Conservation (phyloP, 2,329 filamentous ascomycete genomes). For the Aspergillus spinulosporus region DNA sequence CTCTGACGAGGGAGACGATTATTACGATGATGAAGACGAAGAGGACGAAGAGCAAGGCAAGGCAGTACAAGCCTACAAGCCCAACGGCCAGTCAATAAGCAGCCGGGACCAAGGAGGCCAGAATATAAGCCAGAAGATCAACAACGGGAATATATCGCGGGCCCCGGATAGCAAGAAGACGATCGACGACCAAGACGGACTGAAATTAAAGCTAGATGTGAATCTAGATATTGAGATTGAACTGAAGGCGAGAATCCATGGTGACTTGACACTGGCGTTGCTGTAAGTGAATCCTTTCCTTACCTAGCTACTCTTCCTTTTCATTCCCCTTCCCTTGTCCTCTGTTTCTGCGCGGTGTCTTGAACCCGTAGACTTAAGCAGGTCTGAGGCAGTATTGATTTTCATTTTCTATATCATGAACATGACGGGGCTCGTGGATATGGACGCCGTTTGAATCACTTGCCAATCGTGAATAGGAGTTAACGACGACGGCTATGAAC, state of each 20-base stretch:
- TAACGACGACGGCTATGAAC: slow-evolving; percentile 5
- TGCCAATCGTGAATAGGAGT: slow-evolving; percentile 9
- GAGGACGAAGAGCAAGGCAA: slow-evolving; percentile 32
- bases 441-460: neutral
- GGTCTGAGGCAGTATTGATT: neutral
- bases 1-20: slow-evolving; percentile 30
- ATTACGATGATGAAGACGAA: slow-evolving; percentile 28
- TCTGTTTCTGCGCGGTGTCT: neutral
- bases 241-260: slow-evolving; percentile 65
- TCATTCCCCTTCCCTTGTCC: neutral
- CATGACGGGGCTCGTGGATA: neutral
- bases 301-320: slow-evolving; percentile 1
- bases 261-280: slow-evolving; percentile 59
- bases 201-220: slow-evolving; percentile 59
- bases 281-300: slow-evolving; percentile 37
- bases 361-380: neutral
- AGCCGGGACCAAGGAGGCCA: slow-evolving; percentile 10
- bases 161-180: slow-evolving; percentile 23
- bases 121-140: slow-evolving; percentile 1
- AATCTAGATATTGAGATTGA: slow-evolving; percentile 65
- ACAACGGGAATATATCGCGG: slow-evolving; percentile 26
- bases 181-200: slow-evolving; percentile 42
- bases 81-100: slow-evolving; percentile 17
- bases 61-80: slow-evolving; percentile 30
- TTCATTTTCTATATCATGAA: neutral